Evolutionary conservation across 176 grass and related monocot genomes (phyloP).

Genomic region (Carex scoparia): DNA sequence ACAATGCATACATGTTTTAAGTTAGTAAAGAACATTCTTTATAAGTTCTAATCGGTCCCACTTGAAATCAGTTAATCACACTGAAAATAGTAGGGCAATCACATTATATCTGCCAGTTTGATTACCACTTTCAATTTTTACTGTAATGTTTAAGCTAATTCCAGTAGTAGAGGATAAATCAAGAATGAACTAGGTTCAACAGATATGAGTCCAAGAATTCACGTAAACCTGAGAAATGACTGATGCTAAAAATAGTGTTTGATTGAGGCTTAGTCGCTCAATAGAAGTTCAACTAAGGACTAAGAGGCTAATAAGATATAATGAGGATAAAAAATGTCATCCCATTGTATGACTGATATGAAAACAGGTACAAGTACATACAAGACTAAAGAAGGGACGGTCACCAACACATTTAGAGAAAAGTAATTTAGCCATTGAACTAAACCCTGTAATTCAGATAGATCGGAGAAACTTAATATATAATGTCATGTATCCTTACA

Average conservation of each 20-base stretch:
- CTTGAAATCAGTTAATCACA: no score
- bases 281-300: not conserved
- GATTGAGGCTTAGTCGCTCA: not conserved
- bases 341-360: not conserved
- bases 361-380: not conserved
- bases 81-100: not conserved
- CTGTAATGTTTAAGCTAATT: not conserved
- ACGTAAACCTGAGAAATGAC: not conserved
- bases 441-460: not conserved
- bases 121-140: not conserved
- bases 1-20: not conserved
- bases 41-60: not conserved
- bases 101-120: not conserved
- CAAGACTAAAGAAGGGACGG: not conserved
- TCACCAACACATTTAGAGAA: not conserved
- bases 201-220: not conserved
- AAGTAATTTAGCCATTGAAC: not conserved
- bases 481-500: slow-evolving; percentile 38
- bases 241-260: not conserved
- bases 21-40: not conserved
- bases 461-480: not conserved
- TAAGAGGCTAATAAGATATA: not conserved
- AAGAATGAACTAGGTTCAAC: not conserved
- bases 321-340: not conserved
- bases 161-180: not conserved